Conservation (phyloP, 78 protist genomes). For the Speleostelium caveatum region DNA sequence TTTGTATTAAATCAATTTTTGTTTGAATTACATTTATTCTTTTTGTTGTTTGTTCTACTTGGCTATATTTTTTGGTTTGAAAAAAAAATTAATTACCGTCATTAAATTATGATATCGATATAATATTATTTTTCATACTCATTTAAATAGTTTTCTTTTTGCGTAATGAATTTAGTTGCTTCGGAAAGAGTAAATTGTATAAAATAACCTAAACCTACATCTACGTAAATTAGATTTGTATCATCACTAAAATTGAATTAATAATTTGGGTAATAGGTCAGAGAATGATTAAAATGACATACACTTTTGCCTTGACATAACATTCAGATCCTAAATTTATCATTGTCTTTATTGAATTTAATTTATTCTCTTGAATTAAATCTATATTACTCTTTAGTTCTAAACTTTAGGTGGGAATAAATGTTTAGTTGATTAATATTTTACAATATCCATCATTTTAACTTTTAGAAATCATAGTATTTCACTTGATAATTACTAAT, state of each 20-base stretch:
- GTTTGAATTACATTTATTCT: constrained; percentile 18
- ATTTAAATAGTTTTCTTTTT: constrained; percentile 36
- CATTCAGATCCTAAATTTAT: constrained; percentile 79
- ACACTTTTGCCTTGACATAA: constrained; percentile 82
- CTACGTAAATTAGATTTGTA: constrained; percentile 48
- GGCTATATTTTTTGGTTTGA: neutral
- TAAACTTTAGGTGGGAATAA: constrained; percentile 4
- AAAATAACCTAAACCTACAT: constrained; percentile 74
- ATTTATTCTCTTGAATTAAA: constrained; percentile 34
- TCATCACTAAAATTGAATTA: constrained; percentile 17
- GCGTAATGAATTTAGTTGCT: constrained; percentile 54
- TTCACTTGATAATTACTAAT: neutral
- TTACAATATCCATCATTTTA: neutral
- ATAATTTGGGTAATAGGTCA: neutral
- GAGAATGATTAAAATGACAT: neutral
- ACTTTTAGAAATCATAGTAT: neutral
- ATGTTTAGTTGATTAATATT: neutral
- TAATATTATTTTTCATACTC: constrained; percentile 11
- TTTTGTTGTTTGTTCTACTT: constrained; percentile 35
- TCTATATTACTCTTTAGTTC: constrained; percentile 82
- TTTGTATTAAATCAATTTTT: constrained; percentile 56
- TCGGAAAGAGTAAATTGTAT: constrained; percentile 57
- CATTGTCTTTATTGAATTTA: constrained; percentile 77
- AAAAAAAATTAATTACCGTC: neutral
- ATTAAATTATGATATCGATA: neutral